Evolutionary conservation across 1,284 basidiomycete species (phyloP).

Genomic region (Melampsora larici-populina): DNA sequence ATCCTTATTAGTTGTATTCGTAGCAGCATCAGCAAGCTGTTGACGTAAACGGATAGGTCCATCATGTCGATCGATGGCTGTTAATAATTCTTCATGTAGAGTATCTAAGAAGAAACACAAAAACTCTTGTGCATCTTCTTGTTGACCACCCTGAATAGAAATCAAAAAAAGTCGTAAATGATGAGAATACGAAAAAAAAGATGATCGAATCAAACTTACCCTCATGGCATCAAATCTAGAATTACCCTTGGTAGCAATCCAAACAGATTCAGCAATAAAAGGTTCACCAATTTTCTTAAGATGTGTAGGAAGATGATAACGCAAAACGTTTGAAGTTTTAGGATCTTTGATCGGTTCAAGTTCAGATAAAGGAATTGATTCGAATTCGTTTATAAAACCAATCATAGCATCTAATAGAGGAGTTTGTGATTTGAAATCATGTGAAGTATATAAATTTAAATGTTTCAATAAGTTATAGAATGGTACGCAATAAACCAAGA

Average conservation of each 20-base stretch:
- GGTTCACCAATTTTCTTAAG: conserved; percentile 57
- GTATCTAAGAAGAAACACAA: conserved; percentile 96
- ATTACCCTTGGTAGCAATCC: conserved; percentile 92
- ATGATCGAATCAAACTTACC: conserved; percentile 58
- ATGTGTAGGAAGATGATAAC: conserved; percentile 17
- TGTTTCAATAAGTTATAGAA: conserved; percentile 77
- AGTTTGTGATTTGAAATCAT: conserved; percentile 60
- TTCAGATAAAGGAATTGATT: conserved; percentile 31
- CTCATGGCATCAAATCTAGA: conserved; percentile 90
- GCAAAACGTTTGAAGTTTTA: neutral
- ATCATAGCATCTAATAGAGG: conserved; percentile 74
- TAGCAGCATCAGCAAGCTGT: neutral
- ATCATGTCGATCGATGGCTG: conserved; percentile 59
- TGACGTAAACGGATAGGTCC: conserved; percentile 46
- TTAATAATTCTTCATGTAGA: conserved; percentile 84
- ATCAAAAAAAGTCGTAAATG: conserved; percentile 21
- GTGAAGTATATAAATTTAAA: conserved; percentile 61
- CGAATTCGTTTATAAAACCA: conserved; percentile 40
- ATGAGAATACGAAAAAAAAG: conserved; percentile 21
- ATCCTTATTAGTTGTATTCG: neutral
- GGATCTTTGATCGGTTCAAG: conserved; percentile 2
- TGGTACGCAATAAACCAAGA: conserved; percentile 80
- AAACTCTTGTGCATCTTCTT: conserved; percentile 98
- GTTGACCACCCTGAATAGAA: conserved; percentile 70
- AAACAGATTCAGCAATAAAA: conserved; percentile 84